Percentiles rank a stretch among this genome's conserved stretches.
These are phyloP conservation scores for Leptomonas seymouri DNA, from an alignment of 208 protist species.

Conservation along the genomic window DNA sequence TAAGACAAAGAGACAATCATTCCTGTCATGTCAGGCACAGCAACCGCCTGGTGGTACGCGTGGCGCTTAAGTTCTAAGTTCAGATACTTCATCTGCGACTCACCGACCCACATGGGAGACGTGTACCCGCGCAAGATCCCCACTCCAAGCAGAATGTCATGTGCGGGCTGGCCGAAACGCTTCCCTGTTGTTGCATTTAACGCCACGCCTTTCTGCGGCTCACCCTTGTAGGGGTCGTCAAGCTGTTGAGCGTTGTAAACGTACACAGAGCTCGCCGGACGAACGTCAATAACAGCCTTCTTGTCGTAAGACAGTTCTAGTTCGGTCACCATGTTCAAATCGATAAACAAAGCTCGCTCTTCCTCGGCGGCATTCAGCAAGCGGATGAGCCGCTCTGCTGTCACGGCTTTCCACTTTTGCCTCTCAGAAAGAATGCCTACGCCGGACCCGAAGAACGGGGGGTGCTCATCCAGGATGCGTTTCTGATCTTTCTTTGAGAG, in stretches of 20 bases:
- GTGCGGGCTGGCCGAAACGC: conserved; percentile 84
- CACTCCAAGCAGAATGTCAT: conserved; percentile 84
- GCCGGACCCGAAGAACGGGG: conserved; percentile 87
- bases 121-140: conserved; percentile 88
- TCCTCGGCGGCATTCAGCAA: conserved; percentile 72
- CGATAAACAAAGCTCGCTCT: conserved; percentile 83
- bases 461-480: conserved; percentile 82
- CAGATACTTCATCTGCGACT: conserved; percentile 83
- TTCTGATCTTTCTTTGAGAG: conserved; percentile 63
- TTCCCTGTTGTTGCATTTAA: conserved; percentile 86
- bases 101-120: conserved; percentile 86
- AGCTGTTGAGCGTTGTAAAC: conserved; percentile 89
- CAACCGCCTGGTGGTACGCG: conserved; percentile 46
- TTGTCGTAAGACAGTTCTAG: conserved; percentile 54
- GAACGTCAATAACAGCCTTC: conserved; percentile 77
- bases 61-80: conserved; percentile 66
- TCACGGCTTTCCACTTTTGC: conserved; percentile 85
- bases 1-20: conserved; percentile 76
- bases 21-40: conserved; percentile 80
- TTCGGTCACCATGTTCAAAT: conserved; percentile 53
- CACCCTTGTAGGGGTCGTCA: conserved; percentile 87
- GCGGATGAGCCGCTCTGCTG: conserved; percentile 66
- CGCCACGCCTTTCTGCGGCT: conserved; percentile 79
- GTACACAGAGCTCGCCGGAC: conserved; percentile 68
- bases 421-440: conserved; percentile 87